Evolutionary conservation across 2,329 filamentous ascomycete species (phyloP).

Genomic region (Sclerotinia spermophila): DNA sequence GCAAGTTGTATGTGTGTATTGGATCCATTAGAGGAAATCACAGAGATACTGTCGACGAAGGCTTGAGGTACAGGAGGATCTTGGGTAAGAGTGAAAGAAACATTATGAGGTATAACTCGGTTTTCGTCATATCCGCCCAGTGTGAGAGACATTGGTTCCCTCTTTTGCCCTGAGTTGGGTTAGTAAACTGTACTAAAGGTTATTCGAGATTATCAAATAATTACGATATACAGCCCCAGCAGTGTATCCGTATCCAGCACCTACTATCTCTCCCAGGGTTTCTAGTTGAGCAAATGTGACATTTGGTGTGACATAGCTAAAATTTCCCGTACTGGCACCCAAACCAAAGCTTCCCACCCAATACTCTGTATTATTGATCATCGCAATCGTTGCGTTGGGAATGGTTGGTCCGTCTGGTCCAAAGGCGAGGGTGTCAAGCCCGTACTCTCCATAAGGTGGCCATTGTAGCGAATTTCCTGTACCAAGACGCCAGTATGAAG

Average conservation of each 20-base stretch:
- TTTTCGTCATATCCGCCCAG: slow-evolving; percentile 67
- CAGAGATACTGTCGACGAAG: slow-evolving; percentile 30
- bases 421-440: slow-evolving; percentile 44
- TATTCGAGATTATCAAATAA: slow-evolving; percentile 29
- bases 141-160: slow-evolving; percentile 55
- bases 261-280: slow-evolving; percentile 52
- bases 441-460: slow-evolving; percentile 54
- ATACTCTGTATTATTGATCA: slow-evolving; percentile 53
- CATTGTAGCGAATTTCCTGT: not conserved
- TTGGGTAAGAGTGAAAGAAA: slow-evolving; percentile 54
- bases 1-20: slow-evolving; percentile 41
- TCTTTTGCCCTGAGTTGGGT: slow-evolving; percentile 40
- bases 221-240: slow-evolving; percentile 70
- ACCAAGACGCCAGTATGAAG: slow-evolving; percentile 41
- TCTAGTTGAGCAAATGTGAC: not conserved
- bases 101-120: slow-evolving; percentile 58
- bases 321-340: slow-evolving; percentile 52
- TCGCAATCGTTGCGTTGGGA: slow-evolving; percentile 41
- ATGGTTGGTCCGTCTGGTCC: slow-evolving; percentile 38
- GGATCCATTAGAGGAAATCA: slow-evolving; percentile 36
- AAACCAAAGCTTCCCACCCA: slow-evolving; percentile 55
- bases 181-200: slow-evolving; percentile 21
- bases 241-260: slow-evolving; percentile 67
- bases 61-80: slow-evolving; percentile 44
- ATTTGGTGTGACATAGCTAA: slow-evolving; percentile 43